A percentile compares a stretch with the other conserved stretches of the same genome.
phyloP scores from a whole-genome alignment of 2,329 filamentous ascomycete genomes.

The Aaosphaeria arxii region DNA sequence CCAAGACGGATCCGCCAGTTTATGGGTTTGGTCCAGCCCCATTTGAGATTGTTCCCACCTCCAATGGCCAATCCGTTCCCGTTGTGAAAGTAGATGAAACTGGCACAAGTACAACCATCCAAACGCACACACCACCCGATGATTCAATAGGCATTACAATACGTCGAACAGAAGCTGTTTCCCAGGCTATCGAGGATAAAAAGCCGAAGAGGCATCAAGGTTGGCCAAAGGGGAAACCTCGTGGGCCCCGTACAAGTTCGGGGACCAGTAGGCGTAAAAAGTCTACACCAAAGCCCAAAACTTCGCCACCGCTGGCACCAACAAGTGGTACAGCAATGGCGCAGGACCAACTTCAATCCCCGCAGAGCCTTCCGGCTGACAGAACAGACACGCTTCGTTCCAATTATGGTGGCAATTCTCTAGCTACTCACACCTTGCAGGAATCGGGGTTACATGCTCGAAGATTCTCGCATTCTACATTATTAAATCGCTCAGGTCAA shows the following conservation, averaged over 20 bases:
- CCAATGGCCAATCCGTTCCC: too few species aligned
- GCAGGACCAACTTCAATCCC: slow-evolving; percentile 31
- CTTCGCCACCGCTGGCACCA: slow-evolving; percentile 1
- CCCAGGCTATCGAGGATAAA: slow-evolving; percentile 16
- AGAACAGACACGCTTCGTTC: slow-evolving; percentile 3
- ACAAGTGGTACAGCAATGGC: slow-evolving; percentile 4
- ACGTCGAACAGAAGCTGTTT: slow-evolving; percentile 6
- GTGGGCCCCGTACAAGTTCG: slow-evolving; percentile 36
- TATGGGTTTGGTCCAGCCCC: too few species aligned
- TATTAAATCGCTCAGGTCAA: slow-evolving; percentile 1
- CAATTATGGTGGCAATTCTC: neutral
- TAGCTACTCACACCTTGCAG: neutral
- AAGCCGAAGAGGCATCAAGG: slow-evolving; percentile 39
- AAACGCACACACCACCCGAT: slow-evolving; percentile 41
- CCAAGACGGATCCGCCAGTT: too few species aligned
- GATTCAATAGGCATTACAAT: slow-evolving; percentile 16
- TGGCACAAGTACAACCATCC: slow-evolving; percentile 15
- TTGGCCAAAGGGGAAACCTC: slow-evolving; percentile 47
- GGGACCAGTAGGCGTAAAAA: slow-evolving; percentile 39
- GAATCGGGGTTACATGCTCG: slow-evolving; percentile 15
- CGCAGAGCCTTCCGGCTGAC: slow-evolving; percentile 30
- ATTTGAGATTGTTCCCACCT: too few species aligned
- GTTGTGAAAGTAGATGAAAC: too few species aligned
- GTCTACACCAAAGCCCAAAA: slow-evolving; percentile 33
- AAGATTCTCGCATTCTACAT: slow-evolving; percentile 18